These are phyloP conservation scores for Candida ortonii DNA, from an alignment of 805 yeast genomes.

Conservation along the genomic window DNA sequence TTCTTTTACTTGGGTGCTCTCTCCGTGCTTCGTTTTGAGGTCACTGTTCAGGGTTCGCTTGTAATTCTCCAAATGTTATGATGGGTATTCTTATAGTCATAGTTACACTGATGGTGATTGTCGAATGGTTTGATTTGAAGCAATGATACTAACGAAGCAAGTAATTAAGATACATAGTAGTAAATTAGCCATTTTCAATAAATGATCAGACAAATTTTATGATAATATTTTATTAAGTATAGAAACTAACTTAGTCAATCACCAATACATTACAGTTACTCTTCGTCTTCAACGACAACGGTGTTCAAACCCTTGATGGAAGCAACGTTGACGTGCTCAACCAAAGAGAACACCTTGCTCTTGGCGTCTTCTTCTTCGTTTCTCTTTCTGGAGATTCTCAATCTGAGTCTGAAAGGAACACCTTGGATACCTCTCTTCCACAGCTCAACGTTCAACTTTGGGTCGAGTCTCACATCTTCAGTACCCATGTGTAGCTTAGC, in stretches of 20 bases:
- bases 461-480: slow-evolving; percentile 97
- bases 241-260: slow-evolving; percentile 14
- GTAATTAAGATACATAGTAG: background rate
- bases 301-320: slow-evolving; percentile 97
- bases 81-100: slow-evolving; percentile 68
- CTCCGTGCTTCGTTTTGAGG: slow-evolving; percentile 33
- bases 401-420: slow-evolving; percentile 96
- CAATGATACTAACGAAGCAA: slow-evolving; percentile 7
- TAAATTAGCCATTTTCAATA: too few species aligned
- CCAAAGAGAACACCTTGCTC: slow-evolving; percentile 96
- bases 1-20: slow-evolving; percentile 15
- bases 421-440: slow-evolving; percentile 99
- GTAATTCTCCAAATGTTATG: slow-evolving; percentile 49
- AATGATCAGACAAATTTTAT: slow-evolving; percentile 7
- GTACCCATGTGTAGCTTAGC: slow-evolving; percentile 99
- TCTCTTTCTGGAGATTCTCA: slow-evolving; percentile 95
- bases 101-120: slow-evolving; percentile 96
- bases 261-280: slow-evolving; percentile 27
- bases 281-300: slow-evolving; percentile 81
- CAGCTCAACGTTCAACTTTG: slow-evolving; percentile 95
- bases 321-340: slow-evolving; percentile 95
- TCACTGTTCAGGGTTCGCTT: slow-evolving; percentile 19
- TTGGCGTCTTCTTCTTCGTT: slow-evolving; percentile 99
- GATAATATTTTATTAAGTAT: slow-evolving; percentile 11
- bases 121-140: too few species aligned